Conservation (phyloP, 2,329 filamentous ascomycete genomes). For the Diaporthe nobilis region DNA sequence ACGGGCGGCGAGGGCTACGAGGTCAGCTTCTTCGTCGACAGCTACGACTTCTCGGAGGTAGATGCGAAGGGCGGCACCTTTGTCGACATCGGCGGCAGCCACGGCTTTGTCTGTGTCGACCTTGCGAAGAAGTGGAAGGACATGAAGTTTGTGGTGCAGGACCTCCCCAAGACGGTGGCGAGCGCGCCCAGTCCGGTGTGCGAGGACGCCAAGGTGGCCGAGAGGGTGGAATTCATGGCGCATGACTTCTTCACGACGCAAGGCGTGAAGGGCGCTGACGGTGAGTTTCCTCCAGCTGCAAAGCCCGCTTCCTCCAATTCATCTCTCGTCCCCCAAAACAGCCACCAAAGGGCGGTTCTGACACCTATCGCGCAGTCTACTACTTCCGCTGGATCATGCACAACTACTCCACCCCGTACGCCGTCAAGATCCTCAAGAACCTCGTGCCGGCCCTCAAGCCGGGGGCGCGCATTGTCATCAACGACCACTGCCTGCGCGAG, state of each 20-base stretch:
- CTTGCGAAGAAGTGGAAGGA: conserved; percentile 65
- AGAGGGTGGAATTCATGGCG: conserved; percentile 58
- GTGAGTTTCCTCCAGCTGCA: conserved; percentile 47
- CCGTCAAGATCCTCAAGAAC: conserved; percentile 62
- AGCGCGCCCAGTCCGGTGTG: conserved; percentile 61
- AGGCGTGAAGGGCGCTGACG: conserved; percentile 65
- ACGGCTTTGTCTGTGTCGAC: conserved; percentile 70
- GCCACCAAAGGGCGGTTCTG: background rate
- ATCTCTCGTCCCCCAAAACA: background rate
- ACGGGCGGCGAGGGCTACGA: conserved; percentile 71
- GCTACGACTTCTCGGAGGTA: conserved; percentile 66
- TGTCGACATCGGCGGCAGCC: conserved; percentile 72
- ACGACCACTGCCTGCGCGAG: conserved; percentile 56
- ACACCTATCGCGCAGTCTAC: conserved; percentile 58
- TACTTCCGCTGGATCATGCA: conserved; percentile 73
- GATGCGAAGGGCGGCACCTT: conserved; percentile 62
- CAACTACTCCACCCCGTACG: conserved; percentile 71
- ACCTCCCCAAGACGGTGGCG: conserved; percentile 63
- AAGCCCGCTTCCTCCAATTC: background rate
- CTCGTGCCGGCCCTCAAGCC: conserved; percentile 69
- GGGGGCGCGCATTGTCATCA: conserved; percentile 62
- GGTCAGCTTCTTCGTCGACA: conserved; percentile 65
- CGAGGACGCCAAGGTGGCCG: conserved; percentile 54
- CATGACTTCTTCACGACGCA: conserved; percentile 74
- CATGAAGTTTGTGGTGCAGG: conserved; percentile 70